Base-by-base conservation (phyloP, 371 early-diverging fungal genomes). In the Apophysomyces variabilis region DNA sequence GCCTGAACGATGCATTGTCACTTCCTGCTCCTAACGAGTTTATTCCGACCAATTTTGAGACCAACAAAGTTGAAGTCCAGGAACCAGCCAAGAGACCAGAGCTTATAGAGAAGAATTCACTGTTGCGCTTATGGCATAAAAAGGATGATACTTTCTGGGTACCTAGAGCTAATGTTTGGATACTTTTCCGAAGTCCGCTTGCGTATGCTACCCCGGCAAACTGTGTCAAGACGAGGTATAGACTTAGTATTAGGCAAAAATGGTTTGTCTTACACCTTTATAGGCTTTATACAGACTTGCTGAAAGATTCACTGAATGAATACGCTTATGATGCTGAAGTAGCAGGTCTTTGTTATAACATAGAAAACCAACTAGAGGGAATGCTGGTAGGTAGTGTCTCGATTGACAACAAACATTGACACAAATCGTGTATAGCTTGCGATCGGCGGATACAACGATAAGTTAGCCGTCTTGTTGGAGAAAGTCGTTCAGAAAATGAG, bases 61-160 rank as follows among this genome's bases (percentile, higher is more conserved):
- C 84, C 0, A 69, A 85, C 68, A 86, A 89, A 63, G 65, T 75
- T n/a, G 64, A 70, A 16, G 76, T 80, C 61, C 32, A 69, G 58
- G 54, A 72, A 61, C 66, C 84, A 61, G 18, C 61, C 57, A 61
- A 79, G 56, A 16, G 78, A 16, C 90, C 90, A 14, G 64, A 75
- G 12, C 76, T 92, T 47, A 81, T 93, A 46, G 74, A 75, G 57
- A 92, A 95, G 21, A 85, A 85, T 26, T 79, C 87, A 16, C 62
- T 87, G 9, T 70, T 80, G 35, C 88, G 95, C 32, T 66, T 96
- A 67, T 98, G 98, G 98, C 90, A 93, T 75, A 95, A 96, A 79
- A 92, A 92, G 74, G 97, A 97, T 69, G 96, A 97, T 72, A 89
- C 87, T 1, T 98, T 95, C 70, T 89, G 85, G 87, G 90, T 92